phyloP scores from a whole-genome alignment of 2,329 filamentous ascomycete species.

The Diaporthe eres region DNA sequence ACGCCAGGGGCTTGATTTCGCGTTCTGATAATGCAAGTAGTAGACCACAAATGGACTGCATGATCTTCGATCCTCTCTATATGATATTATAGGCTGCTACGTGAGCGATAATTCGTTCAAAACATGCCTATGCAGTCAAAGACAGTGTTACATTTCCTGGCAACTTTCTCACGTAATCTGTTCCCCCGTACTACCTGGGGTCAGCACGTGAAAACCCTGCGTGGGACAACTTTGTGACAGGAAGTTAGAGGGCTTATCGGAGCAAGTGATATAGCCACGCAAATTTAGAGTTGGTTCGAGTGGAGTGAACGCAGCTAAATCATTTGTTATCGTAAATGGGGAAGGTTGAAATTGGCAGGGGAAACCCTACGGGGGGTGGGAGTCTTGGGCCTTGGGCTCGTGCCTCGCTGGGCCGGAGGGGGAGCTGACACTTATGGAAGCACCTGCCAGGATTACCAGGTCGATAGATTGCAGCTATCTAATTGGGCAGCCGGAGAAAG shows the following conservation, averaged over 20 bases:
- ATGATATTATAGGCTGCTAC: neutral
- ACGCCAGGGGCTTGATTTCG: constrained; percentile 51
- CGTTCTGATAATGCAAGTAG: neutral
- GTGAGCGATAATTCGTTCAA: no score
- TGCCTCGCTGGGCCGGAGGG: neutral
- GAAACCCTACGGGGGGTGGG: neutral
- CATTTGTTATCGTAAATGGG: constrained; percentile 30
- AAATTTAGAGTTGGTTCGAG: neutral
- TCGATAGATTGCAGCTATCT: neutral
- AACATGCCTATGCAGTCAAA: no score
- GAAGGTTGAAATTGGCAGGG: neutral
- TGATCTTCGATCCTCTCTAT: neutral
- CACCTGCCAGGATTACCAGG: neutral
- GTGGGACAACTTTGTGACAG: no score
- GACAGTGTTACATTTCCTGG: neutral
- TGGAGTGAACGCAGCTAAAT: neutral
- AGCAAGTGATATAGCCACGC: neutral
- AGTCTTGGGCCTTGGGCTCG: neutral
- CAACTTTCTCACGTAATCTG: neutral
- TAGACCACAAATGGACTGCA: neutral
- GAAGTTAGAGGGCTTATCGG: neutral
- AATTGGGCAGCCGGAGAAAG: neutral
- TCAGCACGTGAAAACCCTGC: neutral
- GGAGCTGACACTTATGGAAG: neutral
- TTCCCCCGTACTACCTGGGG: neutral